Conservation (phyloP, 495 filamentous ascomycete species). For the Talaromyces adpressus region DNA sequence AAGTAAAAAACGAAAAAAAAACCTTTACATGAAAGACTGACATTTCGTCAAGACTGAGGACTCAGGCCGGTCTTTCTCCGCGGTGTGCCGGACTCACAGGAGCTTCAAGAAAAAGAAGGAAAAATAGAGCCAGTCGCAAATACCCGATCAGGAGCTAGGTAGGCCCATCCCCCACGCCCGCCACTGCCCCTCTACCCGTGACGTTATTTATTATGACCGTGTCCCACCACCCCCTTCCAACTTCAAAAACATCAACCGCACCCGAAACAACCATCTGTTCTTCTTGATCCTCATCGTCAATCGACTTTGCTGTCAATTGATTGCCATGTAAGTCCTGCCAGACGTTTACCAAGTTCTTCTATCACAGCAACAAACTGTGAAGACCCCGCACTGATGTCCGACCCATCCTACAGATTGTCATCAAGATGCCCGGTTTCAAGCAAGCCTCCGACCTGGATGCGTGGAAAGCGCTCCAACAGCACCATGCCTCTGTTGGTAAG, state of each 20-base stretch:
- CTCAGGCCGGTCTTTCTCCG: not conserved
- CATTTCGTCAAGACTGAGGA: not conserved
- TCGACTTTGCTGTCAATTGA: conserved; percentile 1
- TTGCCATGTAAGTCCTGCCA: not conserved
- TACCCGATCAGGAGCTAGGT: not conserved
- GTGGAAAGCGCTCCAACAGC: conserved; percentile 83
- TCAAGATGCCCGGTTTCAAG: conserved; percentile 52
- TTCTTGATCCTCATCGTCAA: not conserved
- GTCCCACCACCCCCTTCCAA: not conserved
- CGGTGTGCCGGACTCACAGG: not conserved
- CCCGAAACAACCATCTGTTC: not conserved
- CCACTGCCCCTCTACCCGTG: conserved; percentile 6
- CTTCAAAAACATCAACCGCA: not conserved
- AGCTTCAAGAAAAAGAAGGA: not conserved
- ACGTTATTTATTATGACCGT: not conserved
- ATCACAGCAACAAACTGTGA: not conserved
- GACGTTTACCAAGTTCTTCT: not conserved
- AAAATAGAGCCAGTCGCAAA: not conserved
- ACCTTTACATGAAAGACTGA: not conserved
- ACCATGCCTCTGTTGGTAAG: conserved; percentile 75
- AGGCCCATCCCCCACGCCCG: not conserved
- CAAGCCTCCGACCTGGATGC: conserved; percentile 75
- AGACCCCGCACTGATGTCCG: conserved; percentile 30
- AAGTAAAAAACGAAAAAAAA: not conserved
- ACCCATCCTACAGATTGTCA: conserved; percentile 11